Conservation (phyloP, 352 stramenopile genomes). For the Pythium phragmiticola region DNA sequence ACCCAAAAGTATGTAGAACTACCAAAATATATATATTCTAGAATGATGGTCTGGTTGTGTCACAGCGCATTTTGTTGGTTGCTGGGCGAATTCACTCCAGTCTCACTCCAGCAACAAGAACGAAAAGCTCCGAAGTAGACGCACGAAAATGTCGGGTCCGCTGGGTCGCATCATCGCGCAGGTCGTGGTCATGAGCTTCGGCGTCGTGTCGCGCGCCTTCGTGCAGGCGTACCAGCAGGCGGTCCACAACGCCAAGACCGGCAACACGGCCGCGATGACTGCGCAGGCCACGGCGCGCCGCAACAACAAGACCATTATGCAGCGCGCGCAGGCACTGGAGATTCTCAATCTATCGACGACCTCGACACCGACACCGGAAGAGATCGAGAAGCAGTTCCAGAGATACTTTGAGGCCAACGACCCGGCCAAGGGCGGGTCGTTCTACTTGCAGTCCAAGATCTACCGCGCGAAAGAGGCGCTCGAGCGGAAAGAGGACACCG, state of each 20-base stretch:
- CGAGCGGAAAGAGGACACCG: constrained; percentile 39
- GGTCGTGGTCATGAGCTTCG: constrained; percentile 79
- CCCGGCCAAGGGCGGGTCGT: constrained; percentile 87
- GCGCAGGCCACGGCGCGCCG: constrained; percentile 53
- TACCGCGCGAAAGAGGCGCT: constrained; percentile 89
- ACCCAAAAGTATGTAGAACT: not conserved
- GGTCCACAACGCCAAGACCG: constrained; percentile 81
- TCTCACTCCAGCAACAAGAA: constrained; percentile 7
- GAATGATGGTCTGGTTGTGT: constrained; percentile 24
- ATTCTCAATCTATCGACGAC: constrained; percentile 81
- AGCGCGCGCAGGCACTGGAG: constrained; percentile 68
- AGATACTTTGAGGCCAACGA: constrained; percentile 89
- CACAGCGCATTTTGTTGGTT: constrained; percentile 24
- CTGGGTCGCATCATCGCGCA: constrained; percentile 81
- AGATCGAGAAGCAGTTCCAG: constrained; percentile 86
- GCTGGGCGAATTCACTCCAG: constrained; percentile 13
- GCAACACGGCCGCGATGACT: constrained; percentile 67
- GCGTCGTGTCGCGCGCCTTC: constrained; percentile 84
- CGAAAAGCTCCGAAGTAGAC: constrained; percentile 8
- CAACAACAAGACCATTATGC: constrained; percentile 88
- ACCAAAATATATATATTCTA: not conserved
- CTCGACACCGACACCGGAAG: constrained; percentile 43
- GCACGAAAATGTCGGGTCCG: constrained; percentile 67
- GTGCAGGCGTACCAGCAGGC: constrained; percentile 88
- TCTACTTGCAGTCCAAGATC: constrained; percentile 93